Base-by-base conservation (phyloP, 1,139 yeast genomes). In the Diutina neorugosa region DNA sequence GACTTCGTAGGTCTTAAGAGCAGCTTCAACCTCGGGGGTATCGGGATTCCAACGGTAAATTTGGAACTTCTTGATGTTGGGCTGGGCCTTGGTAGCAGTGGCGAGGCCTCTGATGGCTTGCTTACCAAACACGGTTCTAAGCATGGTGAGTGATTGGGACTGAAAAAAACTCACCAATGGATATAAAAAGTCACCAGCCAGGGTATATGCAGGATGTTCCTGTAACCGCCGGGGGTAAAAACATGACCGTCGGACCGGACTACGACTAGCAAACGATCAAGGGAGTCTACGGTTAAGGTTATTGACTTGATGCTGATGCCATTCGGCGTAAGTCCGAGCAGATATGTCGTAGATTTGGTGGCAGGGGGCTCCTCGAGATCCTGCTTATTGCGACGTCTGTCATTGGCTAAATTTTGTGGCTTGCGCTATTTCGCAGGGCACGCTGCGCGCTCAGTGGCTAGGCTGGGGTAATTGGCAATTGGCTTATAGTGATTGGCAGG, bases 31-130 rank as follows among this genome's bases (percentile, higher is more conserved):
- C 63, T 88, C 93, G 54, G 98, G 99, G 56, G 89, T 81, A 67
- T 93, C 99, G 55, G 99, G 99, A 66, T 87, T 87, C 98, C 98
- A 93, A 76, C 98, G 84, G 78, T 93, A 93, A 63, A 93, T 84
- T 68, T 91, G 89, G 71, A 93, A 90, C 53, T 84, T 82, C 76
- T 93, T 93, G 62, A 85, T 59, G 60, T 84, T 77, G 55, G 85
- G 82, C 18, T 51, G 54, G 8, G 75, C 59, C 57, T 68, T 65
- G 46, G 65, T 64, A 12, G 52, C 31, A 50, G 79, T 73, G 57
- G 79, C 79, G 60, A 75, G 70, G 16, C 68, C 61, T 64, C 78
- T 71, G 53, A 63, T 54, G 18, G 59, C 53, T 14, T 57, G 50
- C 51, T 59, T 56, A 43, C 58, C 57, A 14, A 58, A 49, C 44